These are phyloP conservation scores for Lepidium sativum DNA, from an alignment of 345 rosid species.

Conservation along the genomic window DNA sequence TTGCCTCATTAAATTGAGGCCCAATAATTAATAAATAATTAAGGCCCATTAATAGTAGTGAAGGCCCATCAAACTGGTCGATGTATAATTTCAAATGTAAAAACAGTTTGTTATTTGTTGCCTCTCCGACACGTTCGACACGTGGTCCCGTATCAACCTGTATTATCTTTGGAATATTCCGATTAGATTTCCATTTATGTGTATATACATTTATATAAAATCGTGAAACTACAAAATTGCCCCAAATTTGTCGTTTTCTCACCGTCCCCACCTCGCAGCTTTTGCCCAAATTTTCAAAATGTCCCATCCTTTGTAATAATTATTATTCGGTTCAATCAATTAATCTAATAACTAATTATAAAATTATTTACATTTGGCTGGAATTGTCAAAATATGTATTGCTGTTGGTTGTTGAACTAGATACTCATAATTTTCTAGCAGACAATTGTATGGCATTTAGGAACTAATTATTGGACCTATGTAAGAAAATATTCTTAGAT, in stretches of 20 bases:
- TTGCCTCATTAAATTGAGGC: no score
- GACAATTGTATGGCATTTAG: slow-evolving; percentile 21
- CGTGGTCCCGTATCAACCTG: slow-evolving; percentile 15
- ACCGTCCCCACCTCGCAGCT: slow-evolving; percentile 20
- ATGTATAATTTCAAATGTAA: background rate
- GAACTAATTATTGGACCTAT: slow-evolving; percentile 8
- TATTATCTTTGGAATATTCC: slow-evolving; percentile 21
- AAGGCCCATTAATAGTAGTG: no score
- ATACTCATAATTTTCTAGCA: slow-evolving; percentile 10
- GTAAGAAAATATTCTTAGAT: background rate
- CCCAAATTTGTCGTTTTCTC: slow-evolving; percentile 18
- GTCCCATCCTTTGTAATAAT: background rate
- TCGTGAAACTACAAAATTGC: background rate
- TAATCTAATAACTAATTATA: background rate
- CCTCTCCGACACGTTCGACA: slow-evolving; percentile 14
- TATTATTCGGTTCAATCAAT: slow-evolving; percentile 4
- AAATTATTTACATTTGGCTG: slow-evolving; percentile 6
- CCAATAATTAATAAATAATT: background rate
- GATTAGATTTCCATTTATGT: background rate
- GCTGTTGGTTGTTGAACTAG: slow-evolving; percentile 31
- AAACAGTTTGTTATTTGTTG: background rate
- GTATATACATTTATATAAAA: background rate
- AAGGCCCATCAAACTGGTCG: no score
- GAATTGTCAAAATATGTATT: slow-evolving; percentile 20
- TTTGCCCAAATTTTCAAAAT: slow-evolving; percentile 23